Base-by-base conservation (phyloP, 2,329 filamentous ascomycete genomes). In the Fusarium staphyleae region DNA sequence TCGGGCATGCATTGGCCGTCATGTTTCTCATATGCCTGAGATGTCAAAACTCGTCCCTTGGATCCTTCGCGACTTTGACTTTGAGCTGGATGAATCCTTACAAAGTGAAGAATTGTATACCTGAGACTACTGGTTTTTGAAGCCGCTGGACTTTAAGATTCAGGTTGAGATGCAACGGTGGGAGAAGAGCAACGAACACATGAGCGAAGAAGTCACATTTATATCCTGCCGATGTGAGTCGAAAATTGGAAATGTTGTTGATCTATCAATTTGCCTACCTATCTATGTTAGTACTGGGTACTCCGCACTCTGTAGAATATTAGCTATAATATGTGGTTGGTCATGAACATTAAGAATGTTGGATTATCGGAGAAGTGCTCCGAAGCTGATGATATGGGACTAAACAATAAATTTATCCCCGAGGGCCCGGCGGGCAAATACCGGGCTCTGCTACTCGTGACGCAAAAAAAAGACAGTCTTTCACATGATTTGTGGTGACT, bases 11-110 rank as follows among this genome's bases (percentile, higher is more conserved):
- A 65, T 66, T 4, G 64, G 64, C 0, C 61, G 62, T 0, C 63
- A 66, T 3, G 52, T 66, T 8, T 66, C 64, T n/a, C n/a, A n/a
- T 0, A 62, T 63, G 43, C 60, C 67, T 3, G 64, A 66, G n/a
- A 66, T 66, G 52, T 60, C 53, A 0, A 66, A 66, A 13, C 54
- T 66, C 2, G 50, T 66, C 1, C 64, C 64, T 0, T 32, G 47
- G 11, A 48, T 66, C 2, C 29, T 67, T 3, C 54, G 60, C 8
- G 64, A 66, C 2, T 66, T 66, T 19, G 39, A 66, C 6, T 66
- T 66, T n/a, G 24, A 26, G 0, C 40, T 63, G 2, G 54, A 14
- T 53, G 39, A 1, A 11, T 37, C 32, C 1, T 37, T 62, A 0
- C 36, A 37, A 5, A 8, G 22, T 0, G 19, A 47, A 2, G 35